Conservation (phyloP, 2,329 filamentous ascomycete species). For the Ceratocystis albifundus region DNA sequence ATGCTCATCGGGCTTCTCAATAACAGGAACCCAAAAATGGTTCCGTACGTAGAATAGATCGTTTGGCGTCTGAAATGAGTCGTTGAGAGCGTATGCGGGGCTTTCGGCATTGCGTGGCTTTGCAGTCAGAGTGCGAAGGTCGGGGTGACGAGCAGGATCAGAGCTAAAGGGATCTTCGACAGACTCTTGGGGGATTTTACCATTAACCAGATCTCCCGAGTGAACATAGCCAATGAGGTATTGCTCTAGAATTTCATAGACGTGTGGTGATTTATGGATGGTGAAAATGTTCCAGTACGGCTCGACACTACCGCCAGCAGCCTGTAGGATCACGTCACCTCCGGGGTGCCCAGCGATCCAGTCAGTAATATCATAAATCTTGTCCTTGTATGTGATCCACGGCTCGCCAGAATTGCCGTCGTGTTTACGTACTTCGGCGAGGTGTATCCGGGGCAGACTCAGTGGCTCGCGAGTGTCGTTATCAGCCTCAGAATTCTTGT, state of each 20-base stretch:
- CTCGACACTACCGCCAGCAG: conserved; percentile 53
- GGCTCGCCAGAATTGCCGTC: conserved; percentile 42
- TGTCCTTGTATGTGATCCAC: conserved; percentile 53
- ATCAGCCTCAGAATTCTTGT: not conserved
- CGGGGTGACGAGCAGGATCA: conserved; percentile 42
- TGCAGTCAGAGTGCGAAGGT: conserved; percentile 40
- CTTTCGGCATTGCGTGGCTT: conserved; percentile 53
- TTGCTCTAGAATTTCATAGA: conserved; percentile 52
- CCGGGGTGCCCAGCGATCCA: conserved; percentile 56
- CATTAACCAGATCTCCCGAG: conserved; percentile 46
- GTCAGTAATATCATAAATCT: conserved; percentile 60
- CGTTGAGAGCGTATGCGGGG: conserved; percentile 37
- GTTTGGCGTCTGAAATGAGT: conserved; percentile 44
- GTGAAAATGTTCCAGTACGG: conserved; percentile 60
- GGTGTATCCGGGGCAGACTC: conserved; percentile 38
- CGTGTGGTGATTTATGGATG: conserved; percentile 55
- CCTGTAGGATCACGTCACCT: conserved; percentile 55
- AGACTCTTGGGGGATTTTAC: conserved; percentile 39
- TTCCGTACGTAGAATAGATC: conserved; percentile 49
- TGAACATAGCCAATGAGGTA: conserved; percentile 54
- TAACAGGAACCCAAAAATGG: conserved; percentile 51
- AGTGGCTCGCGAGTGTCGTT: conserved; percentile 30
- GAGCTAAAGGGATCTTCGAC: conserved; percentile 50
- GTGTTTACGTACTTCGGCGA: conserved; percentile 43
- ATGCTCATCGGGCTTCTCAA: conserved; percentile 34